phyloP scores from a whole-genome alignment of 2,329 filamentous ascomycete genomes.

The Colletotrichum filicis region DNA sequence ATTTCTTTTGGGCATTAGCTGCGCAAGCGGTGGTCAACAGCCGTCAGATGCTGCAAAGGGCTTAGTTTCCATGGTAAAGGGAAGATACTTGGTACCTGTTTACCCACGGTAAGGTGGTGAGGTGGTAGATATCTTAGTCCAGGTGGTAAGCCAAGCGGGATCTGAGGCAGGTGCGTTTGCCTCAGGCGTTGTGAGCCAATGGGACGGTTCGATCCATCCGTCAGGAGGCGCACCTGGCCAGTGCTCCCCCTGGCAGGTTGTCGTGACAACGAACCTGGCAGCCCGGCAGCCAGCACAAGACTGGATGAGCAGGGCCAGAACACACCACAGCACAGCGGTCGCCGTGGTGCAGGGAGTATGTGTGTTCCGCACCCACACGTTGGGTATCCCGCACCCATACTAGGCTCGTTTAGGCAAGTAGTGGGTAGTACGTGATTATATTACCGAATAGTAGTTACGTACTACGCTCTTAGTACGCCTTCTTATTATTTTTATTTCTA shows the following conservation, averaged over 20 bases:
- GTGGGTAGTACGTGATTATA: no score
- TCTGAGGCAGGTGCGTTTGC: conserved; percentile 26
- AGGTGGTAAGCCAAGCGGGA: not conserved
- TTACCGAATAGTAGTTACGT: no score
- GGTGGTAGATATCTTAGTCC: no score
- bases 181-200: conserved; percentile 19
- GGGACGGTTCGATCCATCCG: conserved; percentile 7
- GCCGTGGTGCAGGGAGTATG: not conserved
- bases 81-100: no score
- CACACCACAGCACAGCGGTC: not conserved
- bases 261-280: conserved; percentile 35
- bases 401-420: no score
- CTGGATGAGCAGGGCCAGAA: conserved; percentile 1
- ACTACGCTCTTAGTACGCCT: no score
- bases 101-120: no score
- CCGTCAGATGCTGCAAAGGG: conserved; percentile 11
- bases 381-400: no score
- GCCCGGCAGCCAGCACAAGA: conserved; percentile 32
- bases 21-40: conserved; percentile 21
- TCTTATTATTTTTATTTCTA: no score
- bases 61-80: conserved; percentile 4
- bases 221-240: conserved; percentile 18
- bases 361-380: no score
- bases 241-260: conserved; percentile 31
- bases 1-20: not conserved